phyloP scores from a whole-genome alignment of 2,329 filamentous ascomycete genomes.

The Daldinia eschscholtzii region DNA sequence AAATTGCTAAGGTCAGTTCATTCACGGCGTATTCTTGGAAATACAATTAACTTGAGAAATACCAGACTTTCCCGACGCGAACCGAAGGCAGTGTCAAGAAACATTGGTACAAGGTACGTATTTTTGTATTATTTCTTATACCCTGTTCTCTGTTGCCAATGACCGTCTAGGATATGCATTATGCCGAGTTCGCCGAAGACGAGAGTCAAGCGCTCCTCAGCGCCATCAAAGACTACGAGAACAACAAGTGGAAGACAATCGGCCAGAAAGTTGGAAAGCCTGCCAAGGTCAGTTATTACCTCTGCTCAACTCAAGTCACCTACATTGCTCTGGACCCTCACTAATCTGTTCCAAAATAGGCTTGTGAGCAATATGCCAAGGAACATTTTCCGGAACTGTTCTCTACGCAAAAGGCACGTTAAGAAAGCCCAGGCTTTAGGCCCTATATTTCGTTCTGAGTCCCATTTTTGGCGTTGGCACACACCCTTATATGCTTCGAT shows the following conservation, averaged over 20 bases:
- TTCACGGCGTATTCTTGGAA: background rate
- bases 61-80: constrained; percentile 86
- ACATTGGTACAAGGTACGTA: constrained; percentile 94
- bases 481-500: constrained; percentile 31
- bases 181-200: constrained; percentile 97
- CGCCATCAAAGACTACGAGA: constrained; percentile 98
- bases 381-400: constrained; percentile 80
- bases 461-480: constrained; percentile 26
- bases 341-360: constrained; percentile 60
- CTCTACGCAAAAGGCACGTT: constrained; percentile 49
- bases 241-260: constrained; percentile 98
- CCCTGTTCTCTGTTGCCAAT: constrained; percentile 37
- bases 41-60: constrained; percentile 36
- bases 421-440: constrained; percentile 27
- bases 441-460: constrained; percentile 29
- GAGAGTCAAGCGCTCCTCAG: constrained; percentile 86
- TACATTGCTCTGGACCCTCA: constrained; percentile 7
- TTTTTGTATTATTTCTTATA: background rate
- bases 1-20: constrained; percentile 88
- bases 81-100: constrained; percentile 99
- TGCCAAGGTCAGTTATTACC: constrained; percentile 76
- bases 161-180: constrained; percentile 88
- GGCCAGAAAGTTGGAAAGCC: constrained; percentile 97
- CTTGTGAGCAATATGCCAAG: constrained; percentile 93
- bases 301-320: constrained; percentile 8